Evolutionary conservation across 495 filamentous ascomycete species (phyloP).

Genomic region (Friedmanniomyces simplex): DNA sequence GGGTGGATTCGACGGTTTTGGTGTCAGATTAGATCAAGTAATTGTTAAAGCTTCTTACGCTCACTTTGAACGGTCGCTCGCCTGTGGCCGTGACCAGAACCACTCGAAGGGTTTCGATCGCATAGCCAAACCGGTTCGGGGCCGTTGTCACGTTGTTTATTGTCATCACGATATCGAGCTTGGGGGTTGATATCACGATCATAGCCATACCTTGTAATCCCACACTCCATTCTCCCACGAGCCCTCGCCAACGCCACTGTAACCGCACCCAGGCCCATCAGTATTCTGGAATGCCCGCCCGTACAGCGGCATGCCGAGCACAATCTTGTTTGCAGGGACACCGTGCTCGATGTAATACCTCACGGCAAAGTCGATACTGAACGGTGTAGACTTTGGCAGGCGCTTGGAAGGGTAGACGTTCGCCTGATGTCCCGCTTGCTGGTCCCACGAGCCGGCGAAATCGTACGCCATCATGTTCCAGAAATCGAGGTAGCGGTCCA

Average conservation of each 20-base stretch:
- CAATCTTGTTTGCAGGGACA: constrained; percentile 56
- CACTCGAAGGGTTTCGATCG: constrained; percentile 1
- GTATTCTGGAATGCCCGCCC: constrained; percentile 70
- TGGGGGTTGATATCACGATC: background rate
- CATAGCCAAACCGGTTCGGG: background rate
- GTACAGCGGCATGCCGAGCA: constrained; percentile 74
- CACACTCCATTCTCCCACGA: constrained; percentile 69
- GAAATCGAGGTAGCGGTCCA: constrained; percentile 70
- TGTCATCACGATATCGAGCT: constrained; percentile 2
- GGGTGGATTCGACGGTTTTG: background rate
- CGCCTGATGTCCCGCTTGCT: constrained; percentile 57
- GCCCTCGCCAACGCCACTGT: constrained; percentile 52
- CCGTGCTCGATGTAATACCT: constrained; percentile 54
- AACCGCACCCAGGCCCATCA: constrained; percentile 56
- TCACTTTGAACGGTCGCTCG: background rate
- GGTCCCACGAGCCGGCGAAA: constrained; percentile 51
- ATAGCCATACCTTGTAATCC: constrained; percentile 47
- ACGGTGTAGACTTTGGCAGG: constrained; percentile 53
- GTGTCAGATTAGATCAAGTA: constrained; percentile 25
- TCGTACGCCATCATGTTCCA: constrained; percentile 58
- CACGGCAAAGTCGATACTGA: constrained; percentile 57
- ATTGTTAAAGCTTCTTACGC: constrained; percentile 5
- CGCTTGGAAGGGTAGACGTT: constrained; percentile 52
- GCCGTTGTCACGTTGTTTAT: background rate
- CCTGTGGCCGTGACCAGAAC: background rate